Conservation (phyloP, 116 monocot genomes). For the Zostera marina region DNA sequence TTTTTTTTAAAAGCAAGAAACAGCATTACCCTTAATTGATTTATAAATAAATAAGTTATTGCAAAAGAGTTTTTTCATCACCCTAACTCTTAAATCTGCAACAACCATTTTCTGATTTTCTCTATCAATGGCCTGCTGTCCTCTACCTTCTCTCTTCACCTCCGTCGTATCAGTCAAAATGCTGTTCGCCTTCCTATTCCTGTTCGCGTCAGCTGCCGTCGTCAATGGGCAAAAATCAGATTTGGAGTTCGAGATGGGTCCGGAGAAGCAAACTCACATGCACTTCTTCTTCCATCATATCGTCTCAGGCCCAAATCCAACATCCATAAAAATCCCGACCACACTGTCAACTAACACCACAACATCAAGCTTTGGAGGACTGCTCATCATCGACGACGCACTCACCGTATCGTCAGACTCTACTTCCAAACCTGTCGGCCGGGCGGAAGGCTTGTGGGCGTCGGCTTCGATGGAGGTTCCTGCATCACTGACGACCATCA, state of each 20-base stretch:
- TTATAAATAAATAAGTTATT: no score
- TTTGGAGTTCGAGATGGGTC: slow-evolving; percentile 1
- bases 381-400: slow-evolving; percentile 26
- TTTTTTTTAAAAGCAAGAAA: no score
- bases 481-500: slow-evolving; percentile 23
- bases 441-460: slow-evolving; percentile 23
- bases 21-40: no score
- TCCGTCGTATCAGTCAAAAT: not conserved
- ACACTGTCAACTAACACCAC: slow-evolving; percentile 1
- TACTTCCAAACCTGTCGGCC: slow-evolving; percentile 15
- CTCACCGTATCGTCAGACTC: slow-evolving; percentile 17
- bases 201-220: not conserved
- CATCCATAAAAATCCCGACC: slow-evolving; percentile 11
- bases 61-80: not conserved
- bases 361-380: slow-evolving; percentile 7
- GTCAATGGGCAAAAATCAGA: not conserved
- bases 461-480: slow-evolving; percentile 12
- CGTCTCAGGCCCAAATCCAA: slow-evolving; percentile 15
- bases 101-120: not conserved
- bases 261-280: slow-evolving; percentile 18
- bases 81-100: not conserved
- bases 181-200: not conserved
- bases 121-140: not conserved
- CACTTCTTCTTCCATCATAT: slow-evolving; percentile 40
- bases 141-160: not conserved